Percentiles rank a stretch among this genome's conserved stretches.
Evolutionary conservation across 2,329 filamentous ascomycete genomes (phyloP).

Genomic region (Fusarium begoniae): DNA sequence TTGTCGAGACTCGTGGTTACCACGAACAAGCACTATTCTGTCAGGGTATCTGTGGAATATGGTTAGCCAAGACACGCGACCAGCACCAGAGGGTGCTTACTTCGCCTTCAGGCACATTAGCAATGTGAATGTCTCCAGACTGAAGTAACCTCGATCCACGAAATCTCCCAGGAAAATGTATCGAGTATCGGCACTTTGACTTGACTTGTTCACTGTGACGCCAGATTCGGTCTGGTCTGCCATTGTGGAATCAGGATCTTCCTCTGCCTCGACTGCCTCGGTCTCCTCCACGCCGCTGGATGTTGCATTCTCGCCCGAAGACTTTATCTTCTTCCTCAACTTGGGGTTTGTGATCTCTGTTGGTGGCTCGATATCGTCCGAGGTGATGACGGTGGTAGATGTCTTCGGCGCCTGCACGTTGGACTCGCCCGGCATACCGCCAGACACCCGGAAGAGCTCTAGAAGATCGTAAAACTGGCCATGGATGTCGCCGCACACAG

Average conservation of each 20-base stretch:
- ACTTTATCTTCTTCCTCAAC: slow-evolving; percentile 82
- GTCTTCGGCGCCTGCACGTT: slow-evolving; percentile 75
- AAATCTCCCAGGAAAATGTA: slow-evolving; percentile 83
- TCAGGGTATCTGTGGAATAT: slow-evolving; percentile 78
- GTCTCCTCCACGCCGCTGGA: slow-evolving; percentile 64
- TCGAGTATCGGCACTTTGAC: slow-evolving; percentile 62
- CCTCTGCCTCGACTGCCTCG: slow-evolving; percentile 54
- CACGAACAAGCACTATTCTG: slow-evolving; percentile 93
- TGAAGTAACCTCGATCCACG: slow-evolving; percentile 97
- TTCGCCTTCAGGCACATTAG: slow-evolving; percentile 91
- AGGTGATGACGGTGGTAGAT: slow-evolving; percentile 78
- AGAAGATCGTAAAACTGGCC: slow-evolving; percentile 98
- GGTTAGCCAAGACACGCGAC: slow-evolving; percentile 32
- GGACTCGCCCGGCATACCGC: slow-evolving; percentile 91
- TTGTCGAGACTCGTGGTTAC: slow-evolving; percentile 96
- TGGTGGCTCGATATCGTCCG: slow-evolving; percentile 92
- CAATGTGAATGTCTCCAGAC: slow-evolving; percentile 95
- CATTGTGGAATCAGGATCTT: slow-evolving; percentile 42
- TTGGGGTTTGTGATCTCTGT: slow-evolving; percentile 89
- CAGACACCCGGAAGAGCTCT: slow-evolving; percentile 95
- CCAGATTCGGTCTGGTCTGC: slow-evolving; percentile 48
- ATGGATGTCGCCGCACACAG: slow-evolving; percentile 97
- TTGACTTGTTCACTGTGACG: slow-evolving; percentile 48
- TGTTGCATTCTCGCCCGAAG: slow-evolving; percentile 44
- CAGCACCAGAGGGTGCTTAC: slow-evolving; percentile 47